Percentiles rank a stretch among this genome's conserved stretches.
Conservation (phyloP, 2,329 filamentous ascomycete species). For the Calcarisporium arbuscula region DNA sequence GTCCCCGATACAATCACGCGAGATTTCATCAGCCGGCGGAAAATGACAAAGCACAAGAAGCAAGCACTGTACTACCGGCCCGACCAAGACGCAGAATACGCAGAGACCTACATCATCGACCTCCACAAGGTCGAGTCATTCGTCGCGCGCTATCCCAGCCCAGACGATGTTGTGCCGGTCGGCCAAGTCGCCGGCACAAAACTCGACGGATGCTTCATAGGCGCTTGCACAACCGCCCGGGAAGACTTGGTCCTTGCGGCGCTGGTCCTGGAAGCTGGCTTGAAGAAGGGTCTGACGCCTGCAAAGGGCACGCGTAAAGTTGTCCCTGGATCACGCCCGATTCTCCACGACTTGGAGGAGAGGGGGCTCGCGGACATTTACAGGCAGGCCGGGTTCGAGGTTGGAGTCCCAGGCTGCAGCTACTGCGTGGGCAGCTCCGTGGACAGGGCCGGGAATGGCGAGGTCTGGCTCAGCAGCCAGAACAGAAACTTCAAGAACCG, state of each 20-base stretch:
- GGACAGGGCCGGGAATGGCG: slow-evolving; percentile 30
- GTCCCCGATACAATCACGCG: slow-evolving; percentile 29
- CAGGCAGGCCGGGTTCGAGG: slow-evolving; percentile 30
- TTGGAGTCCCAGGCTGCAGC: slow-evolving; percentile 33
- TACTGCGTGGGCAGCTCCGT: slow-evolving; percentile 38
- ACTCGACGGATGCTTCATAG: slow-evolving; percentile 37
- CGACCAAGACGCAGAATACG: slow-evolving; percentile 30
- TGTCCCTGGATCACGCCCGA: slow-evolving; percentile 30
- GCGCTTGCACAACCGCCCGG: slow-evolving; percentile 37
- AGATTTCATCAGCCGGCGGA: slow-evolving; percentile 24
- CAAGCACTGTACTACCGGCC: slow-evolving; percentile 28
- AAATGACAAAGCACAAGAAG: slow-evolving; percentile 21
- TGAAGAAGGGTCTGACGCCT: slow-evolving; percentile 24
- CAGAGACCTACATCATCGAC: slow-evolving; percentile 27
- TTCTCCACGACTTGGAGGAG: slow-evolving; percentile 24
- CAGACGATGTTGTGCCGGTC: slow-evolving; percentile 35
- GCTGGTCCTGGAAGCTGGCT: slow-evolving; percentile 30
- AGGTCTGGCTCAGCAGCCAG: slow-evolving; percentile 36
- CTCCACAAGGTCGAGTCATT: slow-evolving; percentile 28
- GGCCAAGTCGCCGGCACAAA: slow-evolving; percentile 19
- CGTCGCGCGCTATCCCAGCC: slow-evolving; percentile 32
- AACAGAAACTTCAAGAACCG: slow-evolving; percentile 38
- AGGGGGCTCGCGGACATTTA: slow-evolving; percentile 29
- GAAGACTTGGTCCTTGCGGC: slow-evolving; percentile 35
- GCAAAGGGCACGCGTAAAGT: slow-evolving; percentile 30